These are phyloP conservation scores for Sarocladiaceae sp. DNA, from an alignment of 2,329 filamentous ascomycete genomes.

Conservation along the genomic window DNA sequence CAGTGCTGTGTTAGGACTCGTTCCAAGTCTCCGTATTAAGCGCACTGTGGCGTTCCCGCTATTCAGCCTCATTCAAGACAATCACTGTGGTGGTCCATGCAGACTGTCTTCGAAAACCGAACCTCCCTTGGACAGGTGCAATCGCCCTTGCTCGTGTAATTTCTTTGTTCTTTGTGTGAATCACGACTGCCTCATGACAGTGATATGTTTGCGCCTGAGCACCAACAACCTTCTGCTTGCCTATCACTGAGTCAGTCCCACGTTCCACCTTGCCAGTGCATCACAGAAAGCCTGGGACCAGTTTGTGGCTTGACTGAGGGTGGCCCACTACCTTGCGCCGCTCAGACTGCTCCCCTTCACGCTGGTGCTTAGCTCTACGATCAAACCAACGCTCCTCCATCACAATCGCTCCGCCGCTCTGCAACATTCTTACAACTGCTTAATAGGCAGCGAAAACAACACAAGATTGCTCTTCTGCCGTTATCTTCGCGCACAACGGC, in stretches of 20 bases:
- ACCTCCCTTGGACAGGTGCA: not conserved
- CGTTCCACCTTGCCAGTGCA: too few relatives aligned
- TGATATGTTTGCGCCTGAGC: too few relatives aligned
- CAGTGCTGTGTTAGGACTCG: too few relatives aligned
- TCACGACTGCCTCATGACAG: too few relatives aligned
- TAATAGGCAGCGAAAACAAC: not conserved
- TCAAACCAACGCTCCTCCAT: not conserved
- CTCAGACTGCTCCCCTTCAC: too few relatives aligned
- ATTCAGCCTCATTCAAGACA: slow-evolving; percentile 4
- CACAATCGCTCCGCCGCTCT: not conserved
- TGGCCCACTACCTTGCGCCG: too few relatives aligned
- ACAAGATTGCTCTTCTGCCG: not conserved
- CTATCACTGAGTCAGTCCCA: too few relatives aligned
- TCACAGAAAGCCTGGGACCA: too few relatives aligned
- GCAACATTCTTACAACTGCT: not conserved
- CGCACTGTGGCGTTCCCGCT: not conserved
- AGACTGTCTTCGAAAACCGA: too few relatives aligned
- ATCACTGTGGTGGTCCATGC: not conserved
- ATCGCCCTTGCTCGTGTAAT: not conserved
- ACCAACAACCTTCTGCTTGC: too few relatives aligned
- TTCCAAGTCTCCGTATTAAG: too few relatives aligned
- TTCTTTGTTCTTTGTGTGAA: not conserved
- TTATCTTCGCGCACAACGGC: too few relatives aligned
- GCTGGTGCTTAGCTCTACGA: not conserved
- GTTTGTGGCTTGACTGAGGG: not conserved